Conservation (phyloP, 2,329 filamentous ascomycete species). For the Mariannaea elegans region DNA sequence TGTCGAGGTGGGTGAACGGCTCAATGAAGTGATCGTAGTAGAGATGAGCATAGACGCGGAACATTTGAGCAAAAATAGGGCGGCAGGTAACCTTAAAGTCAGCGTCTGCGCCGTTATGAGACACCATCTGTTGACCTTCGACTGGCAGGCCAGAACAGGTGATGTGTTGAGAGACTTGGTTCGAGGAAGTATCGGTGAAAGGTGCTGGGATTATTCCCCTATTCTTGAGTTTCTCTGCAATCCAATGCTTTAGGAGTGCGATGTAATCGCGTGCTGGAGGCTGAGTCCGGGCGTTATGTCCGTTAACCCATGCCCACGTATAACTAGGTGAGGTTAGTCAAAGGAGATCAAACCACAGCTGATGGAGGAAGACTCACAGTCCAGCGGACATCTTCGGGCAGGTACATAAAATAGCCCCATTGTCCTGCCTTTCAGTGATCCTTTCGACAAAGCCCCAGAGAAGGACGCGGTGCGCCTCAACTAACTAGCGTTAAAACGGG, state of each 20-base stretch:
- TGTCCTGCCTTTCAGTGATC: constrained; percentile 84
- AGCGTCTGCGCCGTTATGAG: constrained; percentile 68
- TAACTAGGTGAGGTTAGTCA: constrained; percentile 67
- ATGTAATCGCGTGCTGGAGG: not conserved
- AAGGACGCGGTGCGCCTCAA: constrained; percentile 91
- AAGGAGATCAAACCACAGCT: not conserved
- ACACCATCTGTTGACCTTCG: constrained; percentile 72
- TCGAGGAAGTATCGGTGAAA: not conserved
- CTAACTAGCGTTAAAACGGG: constrained; percentile 52
- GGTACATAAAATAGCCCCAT: constrained; percentile 83
- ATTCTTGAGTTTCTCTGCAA: not conserved
- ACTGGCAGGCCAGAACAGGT: constrained; percentile 65
- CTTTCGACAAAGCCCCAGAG: constrained; percentile 90
- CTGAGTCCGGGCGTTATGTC: not conserved
- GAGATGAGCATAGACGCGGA: constrained; percentile 95
- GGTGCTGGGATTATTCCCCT: constrained; percentile 43
- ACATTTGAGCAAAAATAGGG: constrained; percentile 96
- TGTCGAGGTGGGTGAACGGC: constrained; percentile 83
- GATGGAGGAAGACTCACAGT: constrained; percentile 67
- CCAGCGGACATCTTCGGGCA: constrained; percentile 97
- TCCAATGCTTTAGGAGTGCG: not conserved
- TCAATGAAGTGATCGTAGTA: constrained; percentile 95
- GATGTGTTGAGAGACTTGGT: not conserved
- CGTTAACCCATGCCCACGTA: constrained; percentile 84
- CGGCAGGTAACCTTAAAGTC: constrained; percentile 87